Percentiles rank a stretch among this genome's conserved stretches.
Conservation (phyloP, 1,139 yeast species). For the Pichia sp. region DNA sequence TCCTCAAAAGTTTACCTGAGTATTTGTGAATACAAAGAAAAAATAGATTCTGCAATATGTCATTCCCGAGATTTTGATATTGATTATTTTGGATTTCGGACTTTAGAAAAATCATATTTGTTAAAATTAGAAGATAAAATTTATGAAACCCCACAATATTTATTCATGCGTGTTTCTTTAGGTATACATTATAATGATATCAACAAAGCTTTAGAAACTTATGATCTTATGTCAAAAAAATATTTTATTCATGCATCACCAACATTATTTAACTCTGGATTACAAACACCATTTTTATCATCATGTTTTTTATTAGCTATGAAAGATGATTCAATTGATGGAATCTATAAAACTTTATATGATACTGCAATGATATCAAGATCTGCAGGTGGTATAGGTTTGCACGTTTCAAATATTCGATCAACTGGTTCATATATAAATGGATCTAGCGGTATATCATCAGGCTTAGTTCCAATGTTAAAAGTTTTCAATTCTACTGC, state of each 20-base stretch:
- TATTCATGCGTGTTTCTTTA: conserved; percentile 47
- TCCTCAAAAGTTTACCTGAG: background rate
- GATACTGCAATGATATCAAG: conserved; percentile 52
- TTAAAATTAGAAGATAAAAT: conserved; percentile 33
- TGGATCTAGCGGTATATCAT: conserved; percentile 50
- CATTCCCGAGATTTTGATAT: conserved; percentile 37
- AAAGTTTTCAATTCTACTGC: conserved; percentile 56
- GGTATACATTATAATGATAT: conserved; percentile 44
- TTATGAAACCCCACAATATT: conserved; percentile 47
- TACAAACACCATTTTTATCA: conserved; percentile 42
- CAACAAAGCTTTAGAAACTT: conserved; percentile 40
- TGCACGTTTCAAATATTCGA: conserved; percentile 50
- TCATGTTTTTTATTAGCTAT: conserved; percentile 53
- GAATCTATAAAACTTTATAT: conserved; percentile 49
- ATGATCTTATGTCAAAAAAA: conserved; percentile 45
- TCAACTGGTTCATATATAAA: conserved; percentile 46
- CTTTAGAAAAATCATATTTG: conserved; percentile 44
- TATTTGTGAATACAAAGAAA: conserved; percentile 27
- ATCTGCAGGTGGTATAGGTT: conserved; percentile 55
- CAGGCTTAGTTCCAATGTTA: conserved; percentile 54
- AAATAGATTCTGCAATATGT: conserved; percentile 35
- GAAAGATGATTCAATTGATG: conserved; percentile 55
- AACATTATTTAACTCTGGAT: conserved; percentile 49
- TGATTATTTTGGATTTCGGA: conserved; percentile 48
- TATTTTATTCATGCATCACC: conserved; percentile 54